phyloP scores from a whole-genome alignment of 306 rosid genomes.

The Vigna angularis region DNA sequence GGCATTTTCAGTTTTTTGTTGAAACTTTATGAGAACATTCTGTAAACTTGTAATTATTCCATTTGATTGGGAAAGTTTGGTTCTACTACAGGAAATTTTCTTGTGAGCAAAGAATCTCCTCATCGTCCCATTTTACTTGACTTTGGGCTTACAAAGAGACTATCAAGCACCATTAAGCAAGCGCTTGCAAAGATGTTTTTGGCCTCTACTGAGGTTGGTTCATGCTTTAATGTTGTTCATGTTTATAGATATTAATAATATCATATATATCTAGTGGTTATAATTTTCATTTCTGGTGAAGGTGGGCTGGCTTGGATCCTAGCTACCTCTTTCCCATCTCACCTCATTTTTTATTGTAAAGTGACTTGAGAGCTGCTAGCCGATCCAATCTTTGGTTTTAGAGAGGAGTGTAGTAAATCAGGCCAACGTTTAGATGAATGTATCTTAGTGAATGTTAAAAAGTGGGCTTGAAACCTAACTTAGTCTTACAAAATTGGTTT shows the following conservation, averaged over 20 bases:
- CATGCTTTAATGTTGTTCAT: slow-evolving; percentile 30
- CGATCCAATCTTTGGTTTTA: slow-evolving; percentile 20
- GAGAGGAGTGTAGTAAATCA: slow-evolving; percentile 7
- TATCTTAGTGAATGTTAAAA: neutral
- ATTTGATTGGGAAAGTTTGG: slow-evolving; percentile 30
- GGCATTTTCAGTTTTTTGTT: slow-evolving; percentile 12
- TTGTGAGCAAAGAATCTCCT: slow-evolving; percentile 97
- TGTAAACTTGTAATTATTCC: slow-evolving; percentile 24
- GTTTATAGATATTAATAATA: slow-evolving; percentile 12
- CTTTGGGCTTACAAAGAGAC: slow-evolving; percentile 93
- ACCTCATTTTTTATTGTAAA: neutral
- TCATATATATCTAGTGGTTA: slow-evolving; percentile 22
- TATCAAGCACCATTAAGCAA: slow-evolving; percentile 75
- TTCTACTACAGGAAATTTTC: slow-evolving; percentile 82
- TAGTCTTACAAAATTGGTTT: no score
- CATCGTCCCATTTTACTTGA: slow-evolving; percentile 91
- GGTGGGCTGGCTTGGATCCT: neutral
- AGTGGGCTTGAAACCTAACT: no score
- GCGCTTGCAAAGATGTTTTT: slow-evolving; percentile 98
- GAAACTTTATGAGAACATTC: slow-evolving; percentile 7
- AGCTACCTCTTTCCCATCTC: neutral
- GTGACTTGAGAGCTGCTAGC: slow-evolving; percentile 13
- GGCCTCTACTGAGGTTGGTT: slow-evolving; percentile 95
- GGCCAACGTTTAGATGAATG: slow-evolving; percentile 7
- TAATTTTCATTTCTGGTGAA: neutral